phyloP scores from a whole-genome alignment of 306 rosid genomes.

The Argentina anserina region DNA sequence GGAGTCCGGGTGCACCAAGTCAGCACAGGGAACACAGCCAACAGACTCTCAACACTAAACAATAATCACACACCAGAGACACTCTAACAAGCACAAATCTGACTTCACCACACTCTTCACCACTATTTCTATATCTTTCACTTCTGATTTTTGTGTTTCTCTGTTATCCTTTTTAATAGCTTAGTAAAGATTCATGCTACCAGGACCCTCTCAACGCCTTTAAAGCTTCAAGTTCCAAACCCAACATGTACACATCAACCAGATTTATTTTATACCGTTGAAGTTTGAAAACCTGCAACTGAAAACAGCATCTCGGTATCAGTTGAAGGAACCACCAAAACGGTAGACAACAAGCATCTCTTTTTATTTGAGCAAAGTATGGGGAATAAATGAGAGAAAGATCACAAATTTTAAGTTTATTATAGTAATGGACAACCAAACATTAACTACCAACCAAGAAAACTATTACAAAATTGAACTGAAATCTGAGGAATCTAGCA shows the following conservation, averaged over 20 bases:
- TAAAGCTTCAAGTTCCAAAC: slow-evolving; percentile 71
- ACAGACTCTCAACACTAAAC: slow-evolving; percentile 68
- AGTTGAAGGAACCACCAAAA: slow-evolving; percentile 85
- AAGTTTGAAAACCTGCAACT: slow-evolving; percentile 77
- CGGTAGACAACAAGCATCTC: slow-evolving; percentile 95
- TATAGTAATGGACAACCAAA: slow-evolving; percentile 48
- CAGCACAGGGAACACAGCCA: slow-evolving; percentile 80
- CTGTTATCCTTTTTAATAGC: slow-evolving; percentile 35
- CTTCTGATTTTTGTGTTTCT: slow-evolving; percentile 58
- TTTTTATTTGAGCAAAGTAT: slow-evolving; percentile 38
- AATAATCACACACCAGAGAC: slow-evolving; percentile 60
- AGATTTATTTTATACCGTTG: slow-evolving; percentile 34
- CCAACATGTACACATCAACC: slow-evolving; percentile 38
- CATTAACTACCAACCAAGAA: slow-evolving; percentile 62
- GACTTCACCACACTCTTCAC: slow-evolving; percentile 83
- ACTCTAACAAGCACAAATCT: slow-evolving; percentile 68
- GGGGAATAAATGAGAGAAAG: slow-evolving; percentile 63
- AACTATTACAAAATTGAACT: slow-evolving; percentile 39
- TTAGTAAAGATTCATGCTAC: slow-evolving; percentile 43
- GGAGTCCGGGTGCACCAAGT: slow-evolving; percentile 76
- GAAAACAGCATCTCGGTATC: slow-evolving; percentile 97
- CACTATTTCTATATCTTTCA: slow-evolving; percentile 42
- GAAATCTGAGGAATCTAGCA: slow-evolving; percentile 73
- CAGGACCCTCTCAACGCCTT: slow-evolving; percentile 31
- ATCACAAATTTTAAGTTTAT: slow-evolving; percentile 32